Base-by-base conservation (phyloP, 495 filamentous ascomycete species). In the Neurospora tetrasperma region DNA sequence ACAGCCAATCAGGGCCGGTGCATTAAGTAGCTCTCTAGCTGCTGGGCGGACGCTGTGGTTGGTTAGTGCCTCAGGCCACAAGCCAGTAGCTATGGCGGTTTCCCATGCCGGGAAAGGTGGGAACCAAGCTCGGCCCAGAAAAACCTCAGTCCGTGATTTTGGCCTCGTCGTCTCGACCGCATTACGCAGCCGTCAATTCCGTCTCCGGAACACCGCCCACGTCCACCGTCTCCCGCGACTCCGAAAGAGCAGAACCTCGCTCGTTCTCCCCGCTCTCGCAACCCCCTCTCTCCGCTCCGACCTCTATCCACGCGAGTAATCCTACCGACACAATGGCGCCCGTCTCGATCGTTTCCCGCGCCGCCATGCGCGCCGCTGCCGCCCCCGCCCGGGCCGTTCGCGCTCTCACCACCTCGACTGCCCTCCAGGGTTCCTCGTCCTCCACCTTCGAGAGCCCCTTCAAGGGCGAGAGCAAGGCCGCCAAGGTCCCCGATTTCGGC, bases 401-500 rank as follows among this genome's bases (percentile, higher is more conserved):
- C 80, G 83, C 84, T 73, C 75, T 88, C 71, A 84, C 79, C 78
- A 84, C 86, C 14, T 79, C 85, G 16, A 72, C 83, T 14, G 77
- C 80, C 72, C 79, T 80, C 72, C 78, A 74, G 71, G 75, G 80
- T 71, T 76, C 78, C 73, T 69, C 76, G 70, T 78, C 79, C 35
- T 79, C 79, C 16, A 79, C 77, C 71, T 84, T 79, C 76, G 79
- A 85, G 71, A 85, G 84, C 76, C 87, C 89, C 73, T 92, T 91
- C 88, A 86, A 89, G 80, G 86, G 85, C 82, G 87, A 88, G 73
- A 82, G 86, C 84, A 81, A 79, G 74, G 82, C 77, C 73, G 82
- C 75, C 80, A 92, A 92, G 81, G 89, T 98, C 78, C 96, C 96
- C 74, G 91, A 92, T 84, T 99, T 97, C 83, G 86, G 86, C 81